Base-by-base conservation (phyloP, 2,329 filamentous ascomycete species). In the Biscogniauxia mediterranea region DNA sequence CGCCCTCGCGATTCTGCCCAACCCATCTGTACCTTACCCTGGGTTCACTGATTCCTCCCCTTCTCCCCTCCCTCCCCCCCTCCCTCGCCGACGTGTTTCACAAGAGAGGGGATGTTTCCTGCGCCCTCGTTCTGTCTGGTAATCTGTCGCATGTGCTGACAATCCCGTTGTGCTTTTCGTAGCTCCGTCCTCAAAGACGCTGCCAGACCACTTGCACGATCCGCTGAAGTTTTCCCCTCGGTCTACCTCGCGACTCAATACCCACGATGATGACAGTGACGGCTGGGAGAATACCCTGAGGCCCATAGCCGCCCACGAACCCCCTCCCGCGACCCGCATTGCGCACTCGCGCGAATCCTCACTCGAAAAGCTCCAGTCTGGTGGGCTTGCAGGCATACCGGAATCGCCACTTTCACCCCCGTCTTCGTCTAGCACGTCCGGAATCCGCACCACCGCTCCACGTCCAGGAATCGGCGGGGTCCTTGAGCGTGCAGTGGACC, bases 311-410 rank as follows among this genome's bases (percentile, higher is more conserved):
- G 73, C 75, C 61, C 72, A 79, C 66, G 80, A 82, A 62, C 68
- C 74, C 52, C 64, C 74, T 58, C 67, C 75, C 26, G 20, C 28
- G 54, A 55, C 61, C 67, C 76, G 80, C 64, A 74, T 78, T 62
- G 72, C 79, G 60, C 84, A 86, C 68, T 85, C 84, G 26, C 81
- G 84, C 72, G 82, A 85, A 61, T 85, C 83, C n/a, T 86, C 84
- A 55, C 75, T 81, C 71, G 84, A 86, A 60, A 85, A 85, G 71
- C 72, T 81, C 42, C 75, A 78, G 66, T 72, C 76, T 64, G 64
- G 72, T 54, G 69, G 66, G 38, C 69, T 73, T 21, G 70, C 71
- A 38, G 71, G 71, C 49, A 72, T 73, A 52, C 69, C 72, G 56
- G 69, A 73, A 64, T 74, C 74, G 1, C 71, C 72, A 26, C 71